Evolutionary conservation across 2,329 filamentous ascomycete genomes (phyloP).

Genomic region (Cordyceps farinosa): DNA sequence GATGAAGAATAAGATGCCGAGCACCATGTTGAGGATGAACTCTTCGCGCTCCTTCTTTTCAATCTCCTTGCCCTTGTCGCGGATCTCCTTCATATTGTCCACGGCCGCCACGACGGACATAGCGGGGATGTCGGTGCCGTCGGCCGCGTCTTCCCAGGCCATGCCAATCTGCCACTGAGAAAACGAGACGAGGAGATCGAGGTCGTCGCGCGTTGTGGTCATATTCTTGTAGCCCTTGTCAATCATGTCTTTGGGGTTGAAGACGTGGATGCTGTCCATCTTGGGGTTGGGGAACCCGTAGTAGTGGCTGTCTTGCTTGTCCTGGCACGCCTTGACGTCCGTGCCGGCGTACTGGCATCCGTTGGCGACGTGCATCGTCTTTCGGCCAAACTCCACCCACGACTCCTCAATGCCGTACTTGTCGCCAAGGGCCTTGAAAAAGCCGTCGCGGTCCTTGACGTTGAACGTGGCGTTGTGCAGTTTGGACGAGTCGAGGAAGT

Average conservation of each 20-base stretch:
- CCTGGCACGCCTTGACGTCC: slow-evolving; percentile 17
- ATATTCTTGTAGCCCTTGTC: slow-evolving; percentile 19
- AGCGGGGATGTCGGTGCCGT: neutral
- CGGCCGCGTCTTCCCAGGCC: neutral
- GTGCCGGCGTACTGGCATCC: slow-evolving; percentile 19
- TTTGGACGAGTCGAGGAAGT: neutral
- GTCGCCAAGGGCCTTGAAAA: slow-evolving; percentile 21
- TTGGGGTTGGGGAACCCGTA: slow-evolving; percentile 20
- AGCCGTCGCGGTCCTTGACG: slow-evolving; percentile 22
- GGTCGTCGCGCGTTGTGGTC: neutral
- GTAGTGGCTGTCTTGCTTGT: slow-evolving; percentile 16
- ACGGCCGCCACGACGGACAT: slow-evolving; percentile 22
- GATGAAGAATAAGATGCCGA: slow-evolving; percentile 46
- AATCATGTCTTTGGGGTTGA: slow-evolving; percentile 24
- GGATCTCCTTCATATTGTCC: slow-evolving; percentile 26
- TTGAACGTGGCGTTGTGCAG: neutral
- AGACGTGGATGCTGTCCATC: slow-evolving; percentile 18
- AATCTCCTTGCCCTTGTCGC: slow-evolving; percentile 25
- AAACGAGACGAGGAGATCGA: neutral
- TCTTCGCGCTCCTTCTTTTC: slow-evolving; percentile 21
- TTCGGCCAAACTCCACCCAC: slow-evolving; percentile 19
- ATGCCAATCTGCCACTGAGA: neutral
- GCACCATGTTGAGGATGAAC: slow-evolving; percentile 33
- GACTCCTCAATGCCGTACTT: slow-evolving; percentile 16
- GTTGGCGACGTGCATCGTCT: slow-evolving; percentile 8